These are phyloP conservation scores for Aspergillus avenaceus DNA, from an alignment of 495 filamentous ascomycete species.

Conservation along the genomic window DNA sequence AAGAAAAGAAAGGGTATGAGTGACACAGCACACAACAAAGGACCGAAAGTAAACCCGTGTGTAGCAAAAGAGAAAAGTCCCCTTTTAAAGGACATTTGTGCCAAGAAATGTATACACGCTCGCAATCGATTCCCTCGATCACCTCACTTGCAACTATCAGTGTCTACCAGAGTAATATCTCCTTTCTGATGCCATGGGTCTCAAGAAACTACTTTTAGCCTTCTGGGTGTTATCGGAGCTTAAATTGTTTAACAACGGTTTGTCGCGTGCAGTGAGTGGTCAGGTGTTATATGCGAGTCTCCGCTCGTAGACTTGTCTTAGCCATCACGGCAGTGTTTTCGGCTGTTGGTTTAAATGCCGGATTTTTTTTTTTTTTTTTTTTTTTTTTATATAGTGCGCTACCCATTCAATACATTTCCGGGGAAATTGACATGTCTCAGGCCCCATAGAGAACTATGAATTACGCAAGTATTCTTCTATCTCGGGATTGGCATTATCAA, in stretches of 20 bases:
- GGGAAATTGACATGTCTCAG: neutral
- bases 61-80: neutral
- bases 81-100: conserved; percentile 17
- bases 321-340: conserved; percentile 25
- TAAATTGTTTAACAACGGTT: conserved; percentile 13
- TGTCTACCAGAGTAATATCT: conserved; percentile 9
- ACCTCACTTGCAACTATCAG: conserved; percentile 34
- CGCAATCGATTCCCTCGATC: conserved; percentile 35
- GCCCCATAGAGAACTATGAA: too few species aligned
- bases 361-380: neutral
- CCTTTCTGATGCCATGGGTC: conserved; percentile 1
- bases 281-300: conserved; percentile 11
- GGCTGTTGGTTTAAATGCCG: conserved; percentile 22
- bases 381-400: neutral
- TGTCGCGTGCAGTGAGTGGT: conserved; percentile 8
- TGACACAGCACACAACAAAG: neutral
- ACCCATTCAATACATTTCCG: neutral
- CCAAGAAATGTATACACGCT: conserved; percentile 27
- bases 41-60: neutral
- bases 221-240: conserved; percentile 19
- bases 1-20: neutral
- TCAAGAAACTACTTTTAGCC: conserved; percentile 13
- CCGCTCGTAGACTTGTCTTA: conserved; percentile 8
- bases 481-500: too few species aligned
- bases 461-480: too few species aligned